phyloP scores from a whole-genome alignment of 495 filamentous ascomycete species.

The Neurospora hispaniola region DNA sequence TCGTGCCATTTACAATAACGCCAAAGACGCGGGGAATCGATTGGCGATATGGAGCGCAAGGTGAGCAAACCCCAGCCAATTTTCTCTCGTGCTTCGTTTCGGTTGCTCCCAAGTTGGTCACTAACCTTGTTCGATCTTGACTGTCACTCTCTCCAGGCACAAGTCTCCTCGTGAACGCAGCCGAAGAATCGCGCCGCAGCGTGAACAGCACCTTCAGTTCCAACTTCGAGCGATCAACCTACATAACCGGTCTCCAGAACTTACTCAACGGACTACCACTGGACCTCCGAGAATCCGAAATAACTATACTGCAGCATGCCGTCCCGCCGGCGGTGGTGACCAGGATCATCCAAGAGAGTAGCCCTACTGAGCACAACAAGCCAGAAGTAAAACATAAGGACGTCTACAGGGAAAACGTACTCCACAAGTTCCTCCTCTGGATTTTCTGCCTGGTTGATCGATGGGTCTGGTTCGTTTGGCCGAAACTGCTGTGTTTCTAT shows the following conservation, averaged over 20 bases:
- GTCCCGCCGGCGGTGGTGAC: constrained; percentile 26
- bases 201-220: constrained; percentile 9
- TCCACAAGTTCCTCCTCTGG: constrained; percentile 8
- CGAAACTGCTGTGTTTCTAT: not conserved
- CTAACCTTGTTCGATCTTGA: not conserved
- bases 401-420: not conserved
- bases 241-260: constrained; percentile 55
- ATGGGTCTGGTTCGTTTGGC: constrained; percentile 3
- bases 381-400: not conserved
- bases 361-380: not conserved
- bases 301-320: constrained; percentile 32
- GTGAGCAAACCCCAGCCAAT: constrained; percentile 7
- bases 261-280: constrained; percentile 54
- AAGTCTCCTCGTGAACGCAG: constrained; percentile 9
- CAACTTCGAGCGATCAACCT: constrained; percentile 50
- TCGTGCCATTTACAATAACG: not conserved
- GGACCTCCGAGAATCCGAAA: constrained; percentile 42
- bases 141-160: constrained; percentile 3
- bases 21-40: constrained; percentile 1
- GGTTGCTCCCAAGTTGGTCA: not conserved
- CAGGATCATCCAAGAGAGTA: not conserved
- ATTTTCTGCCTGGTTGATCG: constrained; percentile 3
- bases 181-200: not conserved
- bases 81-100: not conserved
- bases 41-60: constrained; percentile 25